Evolutionary conservation across 257 asterid species (phyloP).

Genomic region (Euphrasia confusa): DNA sequence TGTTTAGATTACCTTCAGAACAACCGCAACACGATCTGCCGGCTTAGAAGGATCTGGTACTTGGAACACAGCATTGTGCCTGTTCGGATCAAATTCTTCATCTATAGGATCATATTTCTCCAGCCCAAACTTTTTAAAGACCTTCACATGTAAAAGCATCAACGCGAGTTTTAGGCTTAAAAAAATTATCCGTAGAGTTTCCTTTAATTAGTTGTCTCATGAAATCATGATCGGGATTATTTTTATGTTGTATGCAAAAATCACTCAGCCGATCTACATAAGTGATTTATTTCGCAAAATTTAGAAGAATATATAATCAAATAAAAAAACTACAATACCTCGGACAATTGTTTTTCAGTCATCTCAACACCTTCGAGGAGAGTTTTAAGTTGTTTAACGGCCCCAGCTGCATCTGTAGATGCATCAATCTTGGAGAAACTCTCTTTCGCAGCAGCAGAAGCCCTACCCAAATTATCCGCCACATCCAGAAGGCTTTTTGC

Average conservation of each 20-base stretch:
- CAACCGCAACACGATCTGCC: constrained; percentile 65
- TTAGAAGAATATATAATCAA: background rate
- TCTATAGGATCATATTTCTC: constrained; percentile 57
- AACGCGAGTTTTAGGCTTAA: background rate
- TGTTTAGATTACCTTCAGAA: constrained; percentile 63
- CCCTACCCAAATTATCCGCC: constrained; percentile 80
- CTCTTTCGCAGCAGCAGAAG: constrained; percentile 81
- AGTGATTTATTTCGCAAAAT: too few species aligned
- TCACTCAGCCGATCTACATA: background rate
- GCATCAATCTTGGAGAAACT: constrained; percentile 67
- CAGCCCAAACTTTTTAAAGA: constrained; percentile 71
- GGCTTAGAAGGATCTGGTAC: constrained; percentile 90
- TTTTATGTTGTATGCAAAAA: background rate
- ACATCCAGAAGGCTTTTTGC: constrained; percentile 65
- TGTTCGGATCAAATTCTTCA: constrained; percentile 91
- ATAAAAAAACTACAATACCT: constrained; percentile 42
- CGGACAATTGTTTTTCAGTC: constrained; percentile 94
- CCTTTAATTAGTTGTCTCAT: background rate
- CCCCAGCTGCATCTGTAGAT: constrained; percentile 58
- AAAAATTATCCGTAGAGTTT: background rate
- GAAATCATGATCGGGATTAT: background rate
- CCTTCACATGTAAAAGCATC: constrained; percentile 38
- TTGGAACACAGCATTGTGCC: constrained; percentile 91
- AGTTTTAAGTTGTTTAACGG: constrained; percentile 70
- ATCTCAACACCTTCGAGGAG: constrained; percentile 96